phyloP scores from a whole-genome alignment of 306 rosid genomes.

The Vigna unguiculata region DNA sequence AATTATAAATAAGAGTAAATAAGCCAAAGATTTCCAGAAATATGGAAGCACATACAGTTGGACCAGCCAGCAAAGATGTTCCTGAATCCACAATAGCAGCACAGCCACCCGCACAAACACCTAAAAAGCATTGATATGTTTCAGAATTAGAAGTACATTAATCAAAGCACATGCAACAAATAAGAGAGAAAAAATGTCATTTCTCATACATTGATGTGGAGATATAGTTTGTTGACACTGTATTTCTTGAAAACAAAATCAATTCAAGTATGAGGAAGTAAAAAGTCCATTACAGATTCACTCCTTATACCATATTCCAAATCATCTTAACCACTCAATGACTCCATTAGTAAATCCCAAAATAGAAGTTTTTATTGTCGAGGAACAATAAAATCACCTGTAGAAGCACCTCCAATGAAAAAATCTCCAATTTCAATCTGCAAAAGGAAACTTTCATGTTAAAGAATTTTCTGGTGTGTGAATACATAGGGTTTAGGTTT shows the following conservation, averaged over 20 bases:
- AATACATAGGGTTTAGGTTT: too few relatives aligned
- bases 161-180: slow-evolving; percentile 20
- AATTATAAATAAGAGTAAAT: slow-evolving; percentile 10
- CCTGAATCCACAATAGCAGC: slow-evolving; percentile 92
- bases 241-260: neutral
- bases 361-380: slow-evolving; percentile 20
- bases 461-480: neutral
- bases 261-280: neutral
- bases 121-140: slow-evolving; percentile 50
- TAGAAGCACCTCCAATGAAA: slow-evolving; percentile 70
- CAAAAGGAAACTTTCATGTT: slow-evolving; percentile 22
- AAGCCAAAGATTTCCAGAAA: neutral
- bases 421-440: slow-evolving; percentile 91
- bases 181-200: neutral
- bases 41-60: slow-evolving; percentile 67
- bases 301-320: slow-evolving; percentile 12
- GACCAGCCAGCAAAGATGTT: slow-evolving; percentile 89
- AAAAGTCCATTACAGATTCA: neutral
- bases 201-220: neutral
- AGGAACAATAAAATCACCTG: slow-evolving; percentile 63
- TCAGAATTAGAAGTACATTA: slow-evolving; percentile 33
- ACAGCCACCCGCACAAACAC: slow-evolving; percentile 78
- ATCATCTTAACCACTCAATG: slow-evolving; percentile 24
- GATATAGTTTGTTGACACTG: neutral
- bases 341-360: neutral